Base-by-base conservation (phyloP, 768 basidiomycete genomes). In the Mycena vitilis region DNA sequence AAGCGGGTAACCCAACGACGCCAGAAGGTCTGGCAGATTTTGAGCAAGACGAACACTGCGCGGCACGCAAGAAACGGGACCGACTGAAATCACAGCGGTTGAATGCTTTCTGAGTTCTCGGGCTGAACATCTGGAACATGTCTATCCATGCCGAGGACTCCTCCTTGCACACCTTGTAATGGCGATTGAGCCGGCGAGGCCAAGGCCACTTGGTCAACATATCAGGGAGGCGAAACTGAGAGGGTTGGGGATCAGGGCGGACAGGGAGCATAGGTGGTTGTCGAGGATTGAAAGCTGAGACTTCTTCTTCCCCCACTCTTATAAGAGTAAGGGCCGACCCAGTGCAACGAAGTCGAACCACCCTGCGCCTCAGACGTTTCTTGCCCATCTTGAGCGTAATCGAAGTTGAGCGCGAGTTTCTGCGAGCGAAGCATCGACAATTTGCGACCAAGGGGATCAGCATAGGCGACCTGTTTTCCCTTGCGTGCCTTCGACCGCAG, bases 11-110 rank as follows among this genome's bases (percentile, higher is more conserved):
- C 78, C 78, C 18, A 85, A 68, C 1, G 81, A 79, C 2, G 80
- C 83, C 8, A 84, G 72, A 5, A 82, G 73, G 49, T 74, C 84
- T 85, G 51, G 16, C 52, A 52, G 48, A 15, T 63, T 7, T 25
- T 60, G 38, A 55, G 34, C 20, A 15, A 18, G 36, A 36, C 18
- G 38, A 15, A 5, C 11, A 9, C 18, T 23, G 44, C 3, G 4
- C 11, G 3, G 30, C 30, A 30, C 30, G 30, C 2, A 30, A 30
- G 38, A 60, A 7, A 10, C 37, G 60, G 51, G n/a, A 73, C 78
- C 70, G 60, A 81, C 84, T 78, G 65, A 84, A 82, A 61, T 85
- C 78, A 69, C 84, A 74, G 12, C 23, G 61, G 36, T 78, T 73
- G 57, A 76, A 81, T 2, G 74, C 77, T 5, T 59, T 45, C 62